A percentile compares a stretch with the other conserved stretches of the same genome.
Evolutionary conservation across 257 asterid genomes (phyloP).

Genomic region (Salvia splendens): DNA sequence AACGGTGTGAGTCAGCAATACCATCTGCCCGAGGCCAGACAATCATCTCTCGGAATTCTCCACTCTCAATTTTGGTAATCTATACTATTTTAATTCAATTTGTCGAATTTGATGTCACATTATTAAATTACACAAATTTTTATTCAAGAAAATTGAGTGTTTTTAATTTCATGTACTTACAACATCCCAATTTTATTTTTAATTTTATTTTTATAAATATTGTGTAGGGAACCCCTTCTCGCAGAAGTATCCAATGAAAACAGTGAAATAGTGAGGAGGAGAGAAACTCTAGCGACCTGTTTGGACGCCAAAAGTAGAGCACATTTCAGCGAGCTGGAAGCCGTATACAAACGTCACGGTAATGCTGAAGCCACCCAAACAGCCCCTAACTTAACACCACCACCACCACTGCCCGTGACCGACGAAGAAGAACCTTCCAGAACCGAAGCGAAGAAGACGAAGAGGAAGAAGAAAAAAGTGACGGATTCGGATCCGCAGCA

Average conservation of each 20-base stretch:
- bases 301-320: constrained; percentile 33
- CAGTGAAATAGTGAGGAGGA: constrained; percentile 47
- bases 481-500: background rate
- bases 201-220: background rate
- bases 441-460: constrained; percentile 31
- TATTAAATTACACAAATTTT: too few relatives aligned
- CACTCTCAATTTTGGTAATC: constrained; percentile 56
- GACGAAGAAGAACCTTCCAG: constrained; percentile 26
- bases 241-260: constrained; percentile 51
- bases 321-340: constrained; percentile 65
- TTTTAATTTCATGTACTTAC: constrained; percentile 24
- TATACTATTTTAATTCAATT: background rate
- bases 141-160: background rate
- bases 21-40: constrained; percentile 41
- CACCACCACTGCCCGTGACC: constrained; percentile 16
- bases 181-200: background rate
- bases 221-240: constrained; percentile 56
- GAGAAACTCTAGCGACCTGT: constrained; percentile 33
- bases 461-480: constrained; percentile 5
- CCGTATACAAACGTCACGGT: constrained; percentile 46
- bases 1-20: constrained; percentile 44
- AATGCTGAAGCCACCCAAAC: constrained; percentile 38
- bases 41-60: constrained; percentile 45
- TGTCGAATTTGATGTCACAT: too few relatives aligned
- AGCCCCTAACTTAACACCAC: constrained; percentile 28